These are phyloP conservation scores for Lignosus rhinocerotis DNA, from an alignment of 1,284 basidiomycete species.

Conservation along the genomic window DNA sequence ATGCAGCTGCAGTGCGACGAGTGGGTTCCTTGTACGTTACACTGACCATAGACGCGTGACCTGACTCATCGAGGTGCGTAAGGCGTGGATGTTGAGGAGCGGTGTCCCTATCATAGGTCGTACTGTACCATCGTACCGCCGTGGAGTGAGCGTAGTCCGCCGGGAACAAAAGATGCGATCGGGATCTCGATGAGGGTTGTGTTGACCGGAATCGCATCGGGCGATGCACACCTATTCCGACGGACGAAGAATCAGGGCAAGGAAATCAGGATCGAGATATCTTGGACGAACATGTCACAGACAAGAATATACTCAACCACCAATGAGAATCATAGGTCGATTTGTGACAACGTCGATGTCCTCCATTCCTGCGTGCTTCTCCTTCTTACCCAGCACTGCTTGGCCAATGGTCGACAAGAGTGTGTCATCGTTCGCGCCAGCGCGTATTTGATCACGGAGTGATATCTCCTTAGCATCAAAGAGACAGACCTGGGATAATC, in stretches of 20 bases:
- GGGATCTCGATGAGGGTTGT: conserved; percentile 15
- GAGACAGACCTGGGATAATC: conserved; percentile 71
- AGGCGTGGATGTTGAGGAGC: conserved; percentile 34
- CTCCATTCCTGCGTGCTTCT: conserved; percentile 85
- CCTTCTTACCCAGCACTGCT: conserved; percentile 76
- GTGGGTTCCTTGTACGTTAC: conserved; percentile 69
- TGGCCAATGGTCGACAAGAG: conserved; percentile 64
- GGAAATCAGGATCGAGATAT: conserved; percentile 23
- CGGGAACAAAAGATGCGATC: conserved; percentile 8
- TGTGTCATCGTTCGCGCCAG: conserved; percentile 61
- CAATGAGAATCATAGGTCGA: conserved; percentile 89
- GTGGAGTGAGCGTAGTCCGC: conserved; percentile 7
- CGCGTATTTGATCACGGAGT: conserved; percentile 73
- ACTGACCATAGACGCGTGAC: conserved; percentile 81
- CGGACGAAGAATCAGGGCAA: conserved; percentile 18
- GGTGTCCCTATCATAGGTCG: conserved; percentile 9
- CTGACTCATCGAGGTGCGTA: conserved; percentile 71
- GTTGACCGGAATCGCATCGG: conserved; percentile 15
- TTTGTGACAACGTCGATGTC: conserved; percentile 75
- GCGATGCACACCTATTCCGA: conserved; percentile 20
- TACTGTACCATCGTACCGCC: conserved; percentile 23
- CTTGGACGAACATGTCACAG: conserved; percentile 23
- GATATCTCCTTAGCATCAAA: conserved; percentile 87
- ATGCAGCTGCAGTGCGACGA: conserved; percentile 72
- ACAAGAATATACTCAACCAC: conserved; percentile 65